Percentiles rank a stretch among this genome's conserved stretches.
These are phyloP conservation scores for Dillenia turbinata DNA, from an alignment of 164 flowering plant species.

Conservation along the genomic window DNA sequence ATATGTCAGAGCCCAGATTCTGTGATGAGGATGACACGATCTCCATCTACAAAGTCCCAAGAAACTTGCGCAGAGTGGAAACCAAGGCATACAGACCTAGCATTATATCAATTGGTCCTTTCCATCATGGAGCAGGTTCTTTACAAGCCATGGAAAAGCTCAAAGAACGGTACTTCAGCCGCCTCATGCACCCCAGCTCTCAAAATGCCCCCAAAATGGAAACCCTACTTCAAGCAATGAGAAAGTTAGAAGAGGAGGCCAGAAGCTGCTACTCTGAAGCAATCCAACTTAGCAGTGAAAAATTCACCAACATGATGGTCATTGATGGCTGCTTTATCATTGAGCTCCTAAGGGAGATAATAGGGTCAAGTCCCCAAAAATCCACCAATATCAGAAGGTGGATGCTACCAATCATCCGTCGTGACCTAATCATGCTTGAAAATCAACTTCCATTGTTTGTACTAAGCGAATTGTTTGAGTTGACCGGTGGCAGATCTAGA, in stretches of 20 bases:
- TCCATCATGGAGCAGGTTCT: neutral
- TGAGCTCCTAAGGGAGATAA: constrained; percentile 3
- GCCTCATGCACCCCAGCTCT: neutral
- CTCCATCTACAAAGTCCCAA: constrained; percentile 15
- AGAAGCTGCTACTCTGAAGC: constrained; percentile 9
- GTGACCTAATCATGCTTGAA: constrained; percentile 13
- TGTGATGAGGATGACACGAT: too few relatives aligned
- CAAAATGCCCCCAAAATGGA: neutral
- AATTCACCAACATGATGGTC: constrained; percentile 11
- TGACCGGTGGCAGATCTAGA: neutral
- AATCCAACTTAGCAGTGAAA: neutral
- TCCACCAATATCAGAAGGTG: neutral
- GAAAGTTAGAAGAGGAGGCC: neutral
- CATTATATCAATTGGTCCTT: constrained; percentile 22
- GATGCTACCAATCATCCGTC: constrained; percentile 1
- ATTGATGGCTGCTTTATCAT: constrained; percentile 22
- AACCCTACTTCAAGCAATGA: neutral
- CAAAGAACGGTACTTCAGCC: neutral
- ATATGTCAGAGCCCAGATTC: too few relatives aligned
- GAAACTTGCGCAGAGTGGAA: constrained; percentile 6
- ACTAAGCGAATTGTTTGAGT: neutral
- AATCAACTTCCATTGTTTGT: constrained; percentile 18
- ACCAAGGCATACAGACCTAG: constrained; percentile 9
- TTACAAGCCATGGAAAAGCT: constrained; percentile 19
- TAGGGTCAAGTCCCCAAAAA: neutral